Conservation (phyloP, 2,329 filamentous ascomycete genomes). For the Aulographum hederae region DNA sequence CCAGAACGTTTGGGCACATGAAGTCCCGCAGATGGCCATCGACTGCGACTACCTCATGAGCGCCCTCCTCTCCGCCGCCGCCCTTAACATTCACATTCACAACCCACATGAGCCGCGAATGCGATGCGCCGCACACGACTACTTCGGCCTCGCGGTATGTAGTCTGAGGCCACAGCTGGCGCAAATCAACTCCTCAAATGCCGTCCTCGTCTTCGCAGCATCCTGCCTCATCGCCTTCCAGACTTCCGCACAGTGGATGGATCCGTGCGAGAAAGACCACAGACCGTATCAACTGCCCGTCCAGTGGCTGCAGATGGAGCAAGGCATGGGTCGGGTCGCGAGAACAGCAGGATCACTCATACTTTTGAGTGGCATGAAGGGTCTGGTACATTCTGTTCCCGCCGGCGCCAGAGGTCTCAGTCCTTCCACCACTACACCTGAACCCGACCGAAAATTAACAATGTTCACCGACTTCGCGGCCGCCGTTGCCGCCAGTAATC, state of each 20-base stretch:
- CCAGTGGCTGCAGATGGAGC: slow-evolving; percentile 3
- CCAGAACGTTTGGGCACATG: slow-evolving; percentile 3
- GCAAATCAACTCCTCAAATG: slow-evolving; percentile 1
- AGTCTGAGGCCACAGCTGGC: slow-evolving; percentile 2
- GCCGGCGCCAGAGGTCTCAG: no score
- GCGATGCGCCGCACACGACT: slow-evolving; percentile 1
- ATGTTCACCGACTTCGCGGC: no score
- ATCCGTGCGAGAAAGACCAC: slow-evolving; percentile 1
- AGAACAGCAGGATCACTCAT: slow-evolving; percentile 1
- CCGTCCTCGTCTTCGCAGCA: slow-evolving; percentile 3
- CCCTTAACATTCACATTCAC: slow-evolving; percentile 3
- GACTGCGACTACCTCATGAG: slow-evolving; percentile 4
- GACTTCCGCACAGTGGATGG: slow-evolving; percentile 2
- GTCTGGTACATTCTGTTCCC: background rate
- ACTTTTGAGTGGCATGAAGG: slow-evolving; percentile 2
- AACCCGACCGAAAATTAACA: background rate
- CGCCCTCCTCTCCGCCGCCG: slow-evolving; percentile 1
- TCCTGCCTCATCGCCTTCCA: slow-evolving; percentile 3
- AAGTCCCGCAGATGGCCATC: slow-evolving; percentile 3
- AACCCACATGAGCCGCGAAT: slow-evolving; percentile 1
- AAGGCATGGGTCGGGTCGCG: slow-evolving; percentile 2
- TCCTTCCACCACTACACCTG: no score
- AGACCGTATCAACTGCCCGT: slow-evolving; percentile 1
- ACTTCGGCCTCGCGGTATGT: slow-evolving; percentile 2
- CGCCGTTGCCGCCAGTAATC: background rate